Conservation (phyloP, 495 filamentous ascomycete species). For the Penicillium ochrochloron region DNA sequence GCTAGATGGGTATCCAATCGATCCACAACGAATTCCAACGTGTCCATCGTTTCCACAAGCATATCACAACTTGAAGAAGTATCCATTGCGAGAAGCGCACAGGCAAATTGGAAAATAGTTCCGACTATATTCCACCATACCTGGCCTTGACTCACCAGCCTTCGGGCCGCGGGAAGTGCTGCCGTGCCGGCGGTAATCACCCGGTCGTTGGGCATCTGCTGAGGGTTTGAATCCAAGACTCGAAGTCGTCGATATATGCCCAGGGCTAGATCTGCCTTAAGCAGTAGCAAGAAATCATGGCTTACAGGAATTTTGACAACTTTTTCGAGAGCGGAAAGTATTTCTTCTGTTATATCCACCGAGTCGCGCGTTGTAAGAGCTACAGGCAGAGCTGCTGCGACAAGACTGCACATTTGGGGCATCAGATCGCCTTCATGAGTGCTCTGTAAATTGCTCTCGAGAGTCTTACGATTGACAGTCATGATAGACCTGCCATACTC, state of each 20-base stretch:
- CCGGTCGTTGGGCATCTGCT: conserved; percentile 25
- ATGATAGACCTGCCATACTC: conserved; percentile 48
- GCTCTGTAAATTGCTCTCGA: neutral
- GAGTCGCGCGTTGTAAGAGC: conserved; percentile 16
- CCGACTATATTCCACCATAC: conserved; percentile 50
- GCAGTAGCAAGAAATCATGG: conserved; percentile 33
- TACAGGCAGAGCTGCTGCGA: conserved; percentile 27
- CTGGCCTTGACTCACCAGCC: conserved; percentile 19
- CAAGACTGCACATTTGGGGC: conserved; percentile 24
- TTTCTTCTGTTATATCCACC: conserved; percentile 18
- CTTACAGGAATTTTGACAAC: conserved; percentile 19
- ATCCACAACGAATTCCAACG: conserved; percentile 38
- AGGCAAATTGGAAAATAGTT: conserved; percentile 49
- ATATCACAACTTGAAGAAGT: conserved; percentile 35
- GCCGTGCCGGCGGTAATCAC: conserved; percentile 24
- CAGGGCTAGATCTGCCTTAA: conserved; percentile 44
- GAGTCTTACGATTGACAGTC: conserved; percentile 12
- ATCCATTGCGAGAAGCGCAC: conserved; percentile 48
- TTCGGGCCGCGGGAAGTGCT: conserved; percentile 34
- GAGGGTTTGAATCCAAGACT: conserved; percentile 30
- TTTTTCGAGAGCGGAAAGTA: conserved; percentile 20
- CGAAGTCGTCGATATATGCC: conserved; percentile 47
- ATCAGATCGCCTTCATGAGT: conserved; percentile 21
- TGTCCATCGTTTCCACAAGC: conserved; percentile 42
- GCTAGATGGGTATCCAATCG: conserved; percentile 40